Conservation (phyloP, 2,329 filamentous ascomycete genomes). For the Diaporthe ilicicola region DNA sequence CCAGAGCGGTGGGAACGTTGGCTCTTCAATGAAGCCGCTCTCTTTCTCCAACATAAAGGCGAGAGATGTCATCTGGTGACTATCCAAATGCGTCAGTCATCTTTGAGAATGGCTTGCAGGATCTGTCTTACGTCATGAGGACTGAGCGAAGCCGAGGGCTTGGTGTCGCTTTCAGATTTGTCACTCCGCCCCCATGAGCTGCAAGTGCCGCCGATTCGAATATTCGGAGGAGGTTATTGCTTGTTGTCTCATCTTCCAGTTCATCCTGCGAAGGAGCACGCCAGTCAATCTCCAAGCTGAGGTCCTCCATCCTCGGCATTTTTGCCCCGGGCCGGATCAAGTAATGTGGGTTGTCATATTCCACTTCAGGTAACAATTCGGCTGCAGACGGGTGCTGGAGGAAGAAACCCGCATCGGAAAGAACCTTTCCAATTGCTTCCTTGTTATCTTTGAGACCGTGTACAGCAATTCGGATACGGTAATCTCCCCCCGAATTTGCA, state of each 20-base stretch:
- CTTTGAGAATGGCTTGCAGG: no score
- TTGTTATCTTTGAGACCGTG: neutral
- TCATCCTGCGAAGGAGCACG: no score
- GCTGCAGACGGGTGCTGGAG: neutral
- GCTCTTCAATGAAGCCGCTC: neutral
- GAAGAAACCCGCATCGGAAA: neutral
- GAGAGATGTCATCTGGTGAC: neutral
- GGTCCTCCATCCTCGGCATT: neutral
- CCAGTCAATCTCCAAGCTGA: neutral
- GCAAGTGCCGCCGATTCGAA: neutral
- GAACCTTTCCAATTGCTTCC: neutral
- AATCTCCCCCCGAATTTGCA: rapidly evolving
- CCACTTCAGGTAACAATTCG: neutral
- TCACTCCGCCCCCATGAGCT: neutral
- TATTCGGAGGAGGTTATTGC: neutral
- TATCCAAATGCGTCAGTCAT: neutral
- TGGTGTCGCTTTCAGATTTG: no score
- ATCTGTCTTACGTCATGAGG: neutral
- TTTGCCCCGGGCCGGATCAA: neutral
- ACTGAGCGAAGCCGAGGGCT: neutral
- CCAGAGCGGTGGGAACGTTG: neutral
- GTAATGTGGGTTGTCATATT: slow-evolving; percentile 14
- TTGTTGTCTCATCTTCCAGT: neutral
- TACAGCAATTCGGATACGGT: neutral
- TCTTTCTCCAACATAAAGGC: slow-evolving; percentile 17